Percentiles rank a stretch among this genome's conserved stretches.
Evolutionary conservation across 2,329 filamentous ascomycete species (phyloP).

Genomic region (Rhytidhysteron rufulum): DNA sequence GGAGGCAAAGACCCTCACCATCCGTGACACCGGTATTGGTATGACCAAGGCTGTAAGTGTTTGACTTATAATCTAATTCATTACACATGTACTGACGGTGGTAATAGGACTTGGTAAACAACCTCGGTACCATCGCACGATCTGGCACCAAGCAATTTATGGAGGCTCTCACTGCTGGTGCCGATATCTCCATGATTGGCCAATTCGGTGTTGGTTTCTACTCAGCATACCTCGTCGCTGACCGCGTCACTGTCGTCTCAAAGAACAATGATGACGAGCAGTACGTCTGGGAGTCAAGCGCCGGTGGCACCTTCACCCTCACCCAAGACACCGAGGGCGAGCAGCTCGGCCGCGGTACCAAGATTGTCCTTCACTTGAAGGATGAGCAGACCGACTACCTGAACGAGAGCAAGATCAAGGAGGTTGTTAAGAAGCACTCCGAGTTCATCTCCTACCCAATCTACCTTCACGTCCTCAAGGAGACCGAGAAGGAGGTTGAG

Average conservation of each 20-base stretch:
- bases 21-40: slow-evolving; percentile 97
- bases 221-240: slow-evolving; percentile 98
- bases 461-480: slow-evolving; percentile 99
- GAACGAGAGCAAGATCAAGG: slow-evolving; percentile 99
- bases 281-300: slow-evolving; percentile 98
- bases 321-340: slow-evolving; percentile 84
- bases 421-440: slow-evolving; percentile 99
- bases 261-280: slow-evolving; percentile 99
- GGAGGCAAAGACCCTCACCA: slow-evolving; percentile 94
- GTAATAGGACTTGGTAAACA: slow-evolving; percentile 93
- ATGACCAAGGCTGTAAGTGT: slow-evolving; percentile 98
- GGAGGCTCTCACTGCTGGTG: slow-evolving; percentile 97
- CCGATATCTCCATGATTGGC: slow-evolving; percentile 99
- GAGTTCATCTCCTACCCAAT: slow-evolving; percentile 99
- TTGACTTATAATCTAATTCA: too few species aligned
- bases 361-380: slow-evolving; percentile 98
- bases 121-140: slow-evolving; percentile 98
- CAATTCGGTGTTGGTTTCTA: slow-evolving; percentile 99
- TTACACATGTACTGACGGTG: slow-evolving; percentile 42
- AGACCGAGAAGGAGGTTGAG: slow-evolving; percentile 97
- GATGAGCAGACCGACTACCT: slow-evolving; percentile 98
- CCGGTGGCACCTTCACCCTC: slow-evolving; percentile 96
- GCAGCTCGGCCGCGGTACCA: slow-evolving; percentile 88
- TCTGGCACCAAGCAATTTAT: slow-evolving; percentile 99
- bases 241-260: slow-evolving; percentile 90